These are phyloP conservation scores for Flaveria sonorensis DNA, from an alignment of 129 eudicot genomes.

Conservation along the genomic window DNA sequence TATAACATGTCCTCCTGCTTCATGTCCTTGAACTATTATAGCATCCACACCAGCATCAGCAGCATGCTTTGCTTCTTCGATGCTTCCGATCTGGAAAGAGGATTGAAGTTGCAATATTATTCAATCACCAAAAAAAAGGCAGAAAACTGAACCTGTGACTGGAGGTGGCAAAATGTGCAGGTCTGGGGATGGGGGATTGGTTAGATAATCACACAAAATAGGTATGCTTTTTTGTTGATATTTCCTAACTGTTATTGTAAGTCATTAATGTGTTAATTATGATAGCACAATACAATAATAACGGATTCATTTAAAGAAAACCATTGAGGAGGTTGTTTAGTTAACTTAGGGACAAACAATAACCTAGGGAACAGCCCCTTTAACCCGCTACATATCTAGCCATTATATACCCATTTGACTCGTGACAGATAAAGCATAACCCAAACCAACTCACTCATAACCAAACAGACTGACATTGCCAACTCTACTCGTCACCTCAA, in stretches of 20 bases:
- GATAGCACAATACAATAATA: background rate
- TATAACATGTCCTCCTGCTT: conserved; percentile 95
- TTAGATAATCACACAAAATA: no score
- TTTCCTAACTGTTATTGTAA: no score
- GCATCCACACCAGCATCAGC: conserved; percentile 85
- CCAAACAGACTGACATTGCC: no score
- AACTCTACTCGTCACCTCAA: background rate
- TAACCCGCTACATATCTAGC: background rate
- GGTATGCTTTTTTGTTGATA: no score
- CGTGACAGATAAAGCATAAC: conserved; percentile 9
- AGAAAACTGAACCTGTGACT: no score
- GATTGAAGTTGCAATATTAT: background rate
- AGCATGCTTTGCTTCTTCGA: conserved; percentile 68
- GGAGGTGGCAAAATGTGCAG: no score
- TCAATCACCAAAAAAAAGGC: background rate
- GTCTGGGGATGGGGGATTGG: no score
- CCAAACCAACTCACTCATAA: background rate
- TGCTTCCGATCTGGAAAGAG: conserved; percentile 69
- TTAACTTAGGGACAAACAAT: no score
- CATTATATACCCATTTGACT: background rate
- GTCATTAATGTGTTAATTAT: no score
- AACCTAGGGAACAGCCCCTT: no score
- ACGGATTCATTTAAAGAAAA: background rate
- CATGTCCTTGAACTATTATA: conserved; percentile 86
- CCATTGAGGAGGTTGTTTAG: background rate